Base-by-base conservation (phyloP, 371 early-diverging fungal genomes). In the Mucor indicus region DNA sequence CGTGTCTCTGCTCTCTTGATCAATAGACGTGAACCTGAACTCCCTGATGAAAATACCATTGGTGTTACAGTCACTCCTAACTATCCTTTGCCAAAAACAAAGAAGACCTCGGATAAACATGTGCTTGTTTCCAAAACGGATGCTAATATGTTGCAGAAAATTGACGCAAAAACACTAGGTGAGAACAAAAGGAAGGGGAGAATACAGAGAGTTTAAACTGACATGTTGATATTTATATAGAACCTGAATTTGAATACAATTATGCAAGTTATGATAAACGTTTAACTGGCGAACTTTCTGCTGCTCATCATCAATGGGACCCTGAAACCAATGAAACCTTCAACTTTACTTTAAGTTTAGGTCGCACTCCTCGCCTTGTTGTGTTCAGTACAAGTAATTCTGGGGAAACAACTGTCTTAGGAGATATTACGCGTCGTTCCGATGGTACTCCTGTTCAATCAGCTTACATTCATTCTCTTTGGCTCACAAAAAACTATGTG, bases 121-220 rank as follows among this genome's bases (percentile, higher is more conserved):
- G 55, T 62, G 0, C 49, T 86, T 31, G 68, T 87, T 3, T 52
- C 73, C 30, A 83, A 69, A 25, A 81, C 83, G 1, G 83, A 83
- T 52, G 79, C 74, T 1, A 83, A 79, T 53, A 44, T 65, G 0
- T 46, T 86, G 11, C 84, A 86, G 40, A 68, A 77, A 35, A 50
- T 87, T 19, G 69, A 87, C 56, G 66, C 76, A 1, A 72, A 73
- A 21, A 83, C 88, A 1, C 54, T 87, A 35, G 72, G 75, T 75
- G 62, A 50, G 24, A 16, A 8, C 7, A 29, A 33, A 32, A 32
- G 12, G 11, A 27, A 27, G 11, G 29, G 29, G 29, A 27, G 29
- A 11, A 27, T 27, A 27, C 11, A 27, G 29, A 27, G n/a, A n/a
- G n/a, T n/a, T n/a, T n/a, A n/a, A n/a, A n/a, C n/a, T n/a, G n/a